phyloP scores from a whole-genome alignment of 306 rosid species.

The Cucurbita pepo region DNA sequence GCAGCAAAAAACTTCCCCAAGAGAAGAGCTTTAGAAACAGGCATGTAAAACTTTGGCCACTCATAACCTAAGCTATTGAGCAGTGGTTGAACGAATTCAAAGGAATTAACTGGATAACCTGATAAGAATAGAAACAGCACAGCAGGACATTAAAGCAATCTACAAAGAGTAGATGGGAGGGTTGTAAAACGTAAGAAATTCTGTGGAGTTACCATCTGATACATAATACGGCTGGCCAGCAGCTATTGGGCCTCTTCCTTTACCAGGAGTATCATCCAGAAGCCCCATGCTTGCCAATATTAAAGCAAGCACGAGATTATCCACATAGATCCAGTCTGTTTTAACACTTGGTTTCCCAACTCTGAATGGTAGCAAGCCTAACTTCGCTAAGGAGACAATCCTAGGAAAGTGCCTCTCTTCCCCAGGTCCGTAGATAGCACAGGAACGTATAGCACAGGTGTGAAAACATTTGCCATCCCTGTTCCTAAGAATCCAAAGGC shows the following conservation, averaged over 20 bases:
- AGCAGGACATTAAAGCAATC: not conserved
- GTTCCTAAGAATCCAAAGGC: conserved; percentile 21
- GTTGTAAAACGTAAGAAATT: not conserved
- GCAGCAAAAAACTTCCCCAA: conserved; percentile 50
- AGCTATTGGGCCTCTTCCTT: conserved; percentile 45
- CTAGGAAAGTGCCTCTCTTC: conserved; percentile 90
- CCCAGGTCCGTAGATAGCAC: conserved; percentile 89
- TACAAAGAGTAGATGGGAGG: not conserved
- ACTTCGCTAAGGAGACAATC: conserved; percentile 55
- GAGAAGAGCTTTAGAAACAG: conserved; percentile 48
- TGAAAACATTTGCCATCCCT: conserved; percentile 35
- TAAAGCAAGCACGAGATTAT: conserved; percentile 76
- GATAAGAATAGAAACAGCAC: conserved; percentile 1
- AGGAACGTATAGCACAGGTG: conserved; percentile 83
- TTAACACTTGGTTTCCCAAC: conserved; percentile 59
- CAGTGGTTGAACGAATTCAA: conserved; percentile 71
- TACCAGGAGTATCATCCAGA: conserved; percentile 39
- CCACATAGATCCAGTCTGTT: conserved; percentile 81
- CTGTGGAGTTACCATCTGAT: conserved; percentile 53
- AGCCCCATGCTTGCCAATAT: conserved; percentile 94
- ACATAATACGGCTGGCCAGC: conserved; percentile 90
- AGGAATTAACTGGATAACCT: conserved; percentile 80
- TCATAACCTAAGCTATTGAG: conserved; percentile 62
- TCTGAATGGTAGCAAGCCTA: conserved; percentile 57
- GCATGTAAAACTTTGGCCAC: conserved; percentile 35